phyloP scores from a whole-genome alignment of 208 protist genomes.

The Trypanosomatidae sp. region DNA sequence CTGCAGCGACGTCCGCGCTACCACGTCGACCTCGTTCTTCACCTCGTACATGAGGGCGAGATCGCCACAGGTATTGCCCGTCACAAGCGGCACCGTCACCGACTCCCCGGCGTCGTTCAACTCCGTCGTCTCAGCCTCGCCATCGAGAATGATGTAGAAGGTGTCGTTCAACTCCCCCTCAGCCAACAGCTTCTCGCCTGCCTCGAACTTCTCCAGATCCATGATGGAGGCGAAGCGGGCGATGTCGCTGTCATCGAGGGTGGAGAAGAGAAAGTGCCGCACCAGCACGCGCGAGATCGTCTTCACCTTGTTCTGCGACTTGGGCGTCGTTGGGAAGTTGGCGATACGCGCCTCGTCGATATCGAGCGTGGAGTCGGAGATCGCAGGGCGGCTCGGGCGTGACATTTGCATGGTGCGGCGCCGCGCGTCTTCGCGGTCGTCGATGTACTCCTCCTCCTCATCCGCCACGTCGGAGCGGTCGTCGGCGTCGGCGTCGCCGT shows the following conservation, averaged over 20 bases:
- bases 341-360: conserved; percentile 45
- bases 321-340: conserved; percentile 51
- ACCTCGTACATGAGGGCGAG: conserved; percentile 60
- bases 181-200: conserved; percentile 25
- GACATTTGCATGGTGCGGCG: conserved; percentile 45
- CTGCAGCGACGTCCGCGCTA: conserved; percentile 30
- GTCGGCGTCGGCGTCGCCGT: no score
- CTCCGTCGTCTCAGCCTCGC: conserved; percentile 39
- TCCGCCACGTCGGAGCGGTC: no score
- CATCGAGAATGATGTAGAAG: conserved; percentile 67
- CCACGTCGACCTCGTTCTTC: conserved; percentile 33
- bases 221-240: conserved; percentile 60
- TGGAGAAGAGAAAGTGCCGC: conserved; percentile 74
- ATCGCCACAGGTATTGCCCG: conserved; percentile 51
- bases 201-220: conserved; percentile 40
- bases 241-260: conserved; percentile 63
- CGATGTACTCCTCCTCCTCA: conserved; percentile 36
- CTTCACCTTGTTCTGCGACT: conserved; percentile 53
- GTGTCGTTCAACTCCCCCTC: conserved; percentile 46
- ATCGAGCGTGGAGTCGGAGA: conserved; percentile 46
- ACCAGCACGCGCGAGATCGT: conserved; percentile 59
- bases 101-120: conserved; percentile 16
- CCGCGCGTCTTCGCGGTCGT: conserved; percentile 44
- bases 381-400: conserved; percentile 43
- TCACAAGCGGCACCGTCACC: conserved; percentile 24